phyloP scores from a whole-genome alignment of 73 alveolate genomes.

The Symbiodinium pilosum region DNA sequence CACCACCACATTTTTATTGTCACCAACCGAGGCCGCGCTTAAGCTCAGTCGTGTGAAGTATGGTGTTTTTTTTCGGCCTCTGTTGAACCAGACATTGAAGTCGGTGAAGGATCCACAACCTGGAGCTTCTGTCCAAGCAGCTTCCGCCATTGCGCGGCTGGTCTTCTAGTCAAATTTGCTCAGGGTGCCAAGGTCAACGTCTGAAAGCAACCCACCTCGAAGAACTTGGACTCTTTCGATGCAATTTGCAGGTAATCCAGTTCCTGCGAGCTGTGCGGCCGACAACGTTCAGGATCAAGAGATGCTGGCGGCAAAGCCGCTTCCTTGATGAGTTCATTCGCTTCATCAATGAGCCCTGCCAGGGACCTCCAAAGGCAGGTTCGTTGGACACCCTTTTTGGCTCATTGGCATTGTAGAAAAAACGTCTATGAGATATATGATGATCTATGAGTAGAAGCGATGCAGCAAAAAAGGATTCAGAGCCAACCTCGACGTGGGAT shows the following conservation, averaged over 20 bases:
- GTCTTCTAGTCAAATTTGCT: no score
- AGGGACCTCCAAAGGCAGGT: not conserved
- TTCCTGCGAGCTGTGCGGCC: not conserved
- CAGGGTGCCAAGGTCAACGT: no score
- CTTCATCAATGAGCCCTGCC: conserved; percentile 9
- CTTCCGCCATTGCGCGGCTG: no score
- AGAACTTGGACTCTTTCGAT: not conserved
- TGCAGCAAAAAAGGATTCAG: no score
- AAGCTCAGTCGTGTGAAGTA: not conserved
- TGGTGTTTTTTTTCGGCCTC: no score
- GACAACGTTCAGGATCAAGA: no score
- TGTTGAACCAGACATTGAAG: not conserved
- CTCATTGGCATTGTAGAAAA: no score
- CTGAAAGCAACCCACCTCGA: not conserved
- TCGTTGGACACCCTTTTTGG: not conserved
- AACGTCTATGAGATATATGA: no score
- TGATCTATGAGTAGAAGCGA: no score
- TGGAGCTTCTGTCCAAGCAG: no score
- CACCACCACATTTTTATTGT: not conserved
- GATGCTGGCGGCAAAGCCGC: no score
- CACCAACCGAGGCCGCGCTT: not conserved
- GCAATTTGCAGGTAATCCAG: not conserved
- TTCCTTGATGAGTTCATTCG: not conserved
- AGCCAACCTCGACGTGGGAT: not conserved
- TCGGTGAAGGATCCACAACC: not conserved